A percentile compares a stretch with the other conserved stretches of the same genome.
Evolutionary conservation across 208 protist species (phyloP).

Genomic region (Trypanosoma cruzi): DNA sequence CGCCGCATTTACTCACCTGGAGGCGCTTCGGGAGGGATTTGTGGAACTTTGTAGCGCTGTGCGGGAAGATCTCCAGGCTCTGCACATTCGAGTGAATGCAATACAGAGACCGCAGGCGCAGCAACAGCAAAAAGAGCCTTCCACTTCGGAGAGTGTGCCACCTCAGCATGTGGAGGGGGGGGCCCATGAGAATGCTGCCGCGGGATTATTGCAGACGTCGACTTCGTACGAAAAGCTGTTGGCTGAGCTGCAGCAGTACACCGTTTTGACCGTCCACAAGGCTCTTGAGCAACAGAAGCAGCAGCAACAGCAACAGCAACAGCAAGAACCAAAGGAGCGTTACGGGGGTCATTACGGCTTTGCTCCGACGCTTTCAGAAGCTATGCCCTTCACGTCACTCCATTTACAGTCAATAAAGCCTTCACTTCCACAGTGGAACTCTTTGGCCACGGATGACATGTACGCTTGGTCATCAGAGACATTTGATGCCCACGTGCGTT

Average conservation of each 20-base stretch:
- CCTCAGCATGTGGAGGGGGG: background rate
- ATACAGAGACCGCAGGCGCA: constrained; percentile 4
- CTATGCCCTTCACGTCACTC: background rate
- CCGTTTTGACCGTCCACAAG: constrained; percentile 11
- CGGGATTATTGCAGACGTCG: background rate
- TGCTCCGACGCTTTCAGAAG: background rate
- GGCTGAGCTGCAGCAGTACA: constrained; percentile 26
- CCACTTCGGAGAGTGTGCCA: background rate
- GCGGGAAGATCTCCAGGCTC: constrained; percentile 53
- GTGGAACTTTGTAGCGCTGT: constrained; percentile 70
- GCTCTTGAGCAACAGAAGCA: background rate
- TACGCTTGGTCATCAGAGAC: constrained; percentile 38
- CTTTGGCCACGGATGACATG: background rate
- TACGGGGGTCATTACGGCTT: background rate
- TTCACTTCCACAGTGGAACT: background rate
- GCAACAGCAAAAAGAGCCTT: background rate
- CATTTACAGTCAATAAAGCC: background rate
- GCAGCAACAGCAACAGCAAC: constrained; percentile 12
- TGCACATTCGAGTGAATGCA: constrained; percentile 37
- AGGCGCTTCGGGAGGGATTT: constrained; percentile 55
- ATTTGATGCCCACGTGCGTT: constrained; percentile 55
- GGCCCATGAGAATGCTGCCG: background rate
- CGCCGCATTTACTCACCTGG: constrained; percentile 18
- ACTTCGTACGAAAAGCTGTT: constrained; percentile 4
- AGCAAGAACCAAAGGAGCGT: background rate